These are phyloP conservation scores for Cucurbita moschata DNA, from an alignment of 306 rosid species.

Conservation along the genomic window DNA sequence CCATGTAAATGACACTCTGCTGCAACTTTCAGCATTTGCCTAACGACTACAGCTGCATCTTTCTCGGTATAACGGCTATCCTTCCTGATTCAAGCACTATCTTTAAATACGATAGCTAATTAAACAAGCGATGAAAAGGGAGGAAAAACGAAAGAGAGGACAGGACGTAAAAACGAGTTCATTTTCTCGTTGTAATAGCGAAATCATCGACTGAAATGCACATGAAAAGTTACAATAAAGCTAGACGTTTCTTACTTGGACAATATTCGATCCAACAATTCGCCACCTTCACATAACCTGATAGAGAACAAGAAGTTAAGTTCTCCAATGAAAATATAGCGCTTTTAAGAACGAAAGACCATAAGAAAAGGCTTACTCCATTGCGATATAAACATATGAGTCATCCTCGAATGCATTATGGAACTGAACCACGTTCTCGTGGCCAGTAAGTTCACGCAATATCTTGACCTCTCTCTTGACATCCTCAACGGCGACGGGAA, in stretches of 20 bases:
- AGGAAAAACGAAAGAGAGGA: background rate
- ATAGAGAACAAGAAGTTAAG: background rate
- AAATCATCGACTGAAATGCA: background rate
- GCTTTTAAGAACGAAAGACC: conserved; percentile 4
- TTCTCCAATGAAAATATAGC: background rate
- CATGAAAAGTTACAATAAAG: conserved; percentile 6
- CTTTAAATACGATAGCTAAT: background rate
- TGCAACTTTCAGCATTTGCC: conserved; percentile 99
- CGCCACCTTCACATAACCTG: conserved; percentile 99
- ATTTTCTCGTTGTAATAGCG: background rate
- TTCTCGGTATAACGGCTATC: conserved; percentile 91
- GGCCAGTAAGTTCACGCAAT: conserved; percentile 79
- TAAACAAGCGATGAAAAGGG: background rate
- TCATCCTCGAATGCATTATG: conserved; percentile 80
- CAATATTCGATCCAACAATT: conserved; percentile 86
- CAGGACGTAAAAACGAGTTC: background rate
- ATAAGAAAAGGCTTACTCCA: conserved; percentile 63
- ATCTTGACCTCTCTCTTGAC: conserved; percentile 93
- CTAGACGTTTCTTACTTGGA: conserved; percentile 54
- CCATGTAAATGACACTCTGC: conserved; percentile 98
- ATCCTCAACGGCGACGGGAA: conserved; percentile 95
- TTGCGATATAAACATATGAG: conserved; percentile 84
- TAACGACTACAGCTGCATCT: conserved; percentile 87
- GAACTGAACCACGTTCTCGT: conserved; percentile 90
- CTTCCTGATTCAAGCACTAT: conserved; percentile 44